A percentile compares a stretch with the other conserved stretches of the same genome.
Conservation (phyloP, 129 eudicot genomes). For the Smallanthus sonchifolius region DNA sequence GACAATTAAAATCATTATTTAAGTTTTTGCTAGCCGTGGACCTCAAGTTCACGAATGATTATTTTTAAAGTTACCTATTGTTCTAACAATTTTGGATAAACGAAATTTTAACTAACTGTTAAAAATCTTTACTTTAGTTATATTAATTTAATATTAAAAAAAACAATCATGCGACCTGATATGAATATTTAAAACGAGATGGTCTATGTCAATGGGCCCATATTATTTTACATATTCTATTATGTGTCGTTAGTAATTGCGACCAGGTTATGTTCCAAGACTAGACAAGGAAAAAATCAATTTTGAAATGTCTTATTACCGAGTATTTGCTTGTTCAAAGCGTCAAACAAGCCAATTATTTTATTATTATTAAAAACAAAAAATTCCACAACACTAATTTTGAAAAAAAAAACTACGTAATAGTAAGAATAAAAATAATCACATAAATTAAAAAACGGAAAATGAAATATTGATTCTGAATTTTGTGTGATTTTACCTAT, state of each 20-base stretch:
- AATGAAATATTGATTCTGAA: not conserved
- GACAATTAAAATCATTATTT: no score
- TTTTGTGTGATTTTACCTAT: not conserved
- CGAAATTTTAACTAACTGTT: not conserved
- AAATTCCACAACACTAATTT: no score
- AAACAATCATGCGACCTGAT: not conserved
- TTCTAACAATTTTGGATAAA: no score
- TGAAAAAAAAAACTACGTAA: not conserved
- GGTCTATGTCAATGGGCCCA: slow-evolving; percentile 7
- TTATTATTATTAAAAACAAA: no score
- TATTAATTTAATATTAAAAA: not conserved
- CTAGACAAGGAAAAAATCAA: not conserved
- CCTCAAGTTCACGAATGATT: no score
- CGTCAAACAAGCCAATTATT: no score
- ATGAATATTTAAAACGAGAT: not conserved
- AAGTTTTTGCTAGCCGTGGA: no score
- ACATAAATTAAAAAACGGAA: not conserved
- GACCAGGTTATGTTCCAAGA: not conserved
- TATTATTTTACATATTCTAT: not conserved
- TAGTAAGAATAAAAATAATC: not conserved
- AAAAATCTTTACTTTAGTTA: not conserved
- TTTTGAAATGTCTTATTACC: not conserved
- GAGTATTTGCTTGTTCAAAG: not conserved
- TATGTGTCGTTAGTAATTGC: not conserved
- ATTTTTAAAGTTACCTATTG: no score